Conservation (phyloP, 2,329 filamentous ascomycete species). For the Sordariomycetes sp. region DNA sequence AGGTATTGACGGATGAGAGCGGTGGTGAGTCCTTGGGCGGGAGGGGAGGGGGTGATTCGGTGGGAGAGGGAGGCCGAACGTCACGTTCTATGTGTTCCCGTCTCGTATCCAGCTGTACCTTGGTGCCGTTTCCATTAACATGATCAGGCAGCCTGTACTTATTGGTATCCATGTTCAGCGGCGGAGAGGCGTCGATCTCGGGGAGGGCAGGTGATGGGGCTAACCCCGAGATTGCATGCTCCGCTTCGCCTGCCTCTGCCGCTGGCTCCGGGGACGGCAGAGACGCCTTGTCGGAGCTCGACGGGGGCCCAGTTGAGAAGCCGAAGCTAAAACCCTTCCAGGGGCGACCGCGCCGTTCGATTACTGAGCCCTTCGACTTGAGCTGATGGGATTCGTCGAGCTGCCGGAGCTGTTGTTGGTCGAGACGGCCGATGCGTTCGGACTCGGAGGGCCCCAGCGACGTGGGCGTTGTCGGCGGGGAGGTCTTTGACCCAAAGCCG, state of each 20-base stretch:
- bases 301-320: conserved; percentile 18
- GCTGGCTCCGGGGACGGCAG: not conserved
- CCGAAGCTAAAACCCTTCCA: conserved; percentile 51
- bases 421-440: conserved; percentile 51
- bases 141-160: conserved; percentile 65
- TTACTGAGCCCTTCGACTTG: conserved; percentile 30
- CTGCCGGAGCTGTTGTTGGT: conserved; percentile 55
- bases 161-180: conserved; percentile 54
- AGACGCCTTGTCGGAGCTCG: conserved; percentile 3
- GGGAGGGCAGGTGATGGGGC: conserved; percentile 20
- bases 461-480: conserved; percentile 19
- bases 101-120: conserved; percentile 42
- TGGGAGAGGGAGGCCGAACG: conserved; percentile 22
- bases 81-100: conserved; percentile 43
- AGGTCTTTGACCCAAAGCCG: conserved; percentile 34
- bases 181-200: conserved; percentile 34
- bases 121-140: conserved; percentile 53
- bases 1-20: conserved; percentile 6
- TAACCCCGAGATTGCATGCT: conserved; percentile 14
- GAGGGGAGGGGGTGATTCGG: conserved; percentile 23
- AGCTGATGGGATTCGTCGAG: conserved; percentile 55
- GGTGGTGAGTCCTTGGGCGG: conserved; percentile 22
- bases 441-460: conserved; percentile 12
- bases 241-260: conserved; percentile 10
- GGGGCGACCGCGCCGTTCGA: conserved; percentile 55